Evolutionary conservation across 129 eudicot species (phyloP).

Genomic region (Gnaphalium uliginosum): DNA sequence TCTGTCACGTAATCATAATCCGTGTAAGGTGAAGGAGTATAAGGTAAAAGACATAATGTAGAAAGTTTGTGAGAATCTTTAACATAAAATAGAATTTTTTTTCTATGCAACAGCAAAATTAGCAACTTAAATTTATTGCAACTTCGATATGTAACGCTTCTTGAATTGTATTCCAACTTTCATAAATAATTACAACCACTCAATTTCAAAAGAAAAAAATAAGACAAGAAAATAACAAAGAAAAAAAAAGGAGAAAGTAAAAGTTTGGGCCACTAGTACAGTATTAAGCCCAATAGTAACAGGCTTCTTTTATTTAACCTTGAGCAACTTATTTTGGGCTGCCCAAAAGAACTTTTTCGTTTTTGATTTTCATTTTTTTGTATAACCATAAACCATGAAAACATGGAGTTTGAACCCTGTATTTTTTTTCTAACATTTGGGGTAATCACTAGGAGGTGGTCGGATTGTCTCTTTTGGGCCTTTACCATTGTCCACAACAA

Average conservation of each 20-base stretch:
- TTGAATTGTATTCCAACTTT: background rate
- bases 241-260: background rate
- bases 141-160: background rate
- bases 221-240: background rate
- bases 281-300: constrained; percentile 19
- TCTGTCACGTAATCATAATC: too few species aligned
- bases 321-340: constrained; percentile 32
- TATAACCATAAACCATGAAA: background rate
- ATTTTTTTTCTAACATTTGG: constrained; percentile 49
- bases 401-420: background rate
- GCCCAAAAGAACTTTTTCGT: constrained; percentile 35
- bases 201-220: constrained; percentile 19
- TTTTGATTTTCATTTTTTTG: background rate
- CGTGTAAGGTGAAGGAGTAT: too few species aligned
- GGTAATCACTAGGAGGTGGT: constrained; percentile 75
- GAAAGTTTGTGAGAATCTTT: too few species aligned
- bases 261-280: background rate
- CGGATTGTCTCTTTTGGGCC: constrained; percentile 66
- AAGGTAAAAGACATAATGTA: too few species aligned
- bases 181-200: constrained; percentile 37
- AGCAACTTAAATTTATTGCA: too few species aligned
- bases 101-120: too few species aligned
- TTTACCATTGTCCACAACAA: constrained; percentile 82
- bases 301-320: constrained; percentile 31
- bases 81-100: too few species aligned